Percentiles rank a stretch among this genome's conserved stretches.
phyloP scores from a whole-genome alignment of 108 stramenopile species.

The Nannochloropsis oceanica region DNA sequence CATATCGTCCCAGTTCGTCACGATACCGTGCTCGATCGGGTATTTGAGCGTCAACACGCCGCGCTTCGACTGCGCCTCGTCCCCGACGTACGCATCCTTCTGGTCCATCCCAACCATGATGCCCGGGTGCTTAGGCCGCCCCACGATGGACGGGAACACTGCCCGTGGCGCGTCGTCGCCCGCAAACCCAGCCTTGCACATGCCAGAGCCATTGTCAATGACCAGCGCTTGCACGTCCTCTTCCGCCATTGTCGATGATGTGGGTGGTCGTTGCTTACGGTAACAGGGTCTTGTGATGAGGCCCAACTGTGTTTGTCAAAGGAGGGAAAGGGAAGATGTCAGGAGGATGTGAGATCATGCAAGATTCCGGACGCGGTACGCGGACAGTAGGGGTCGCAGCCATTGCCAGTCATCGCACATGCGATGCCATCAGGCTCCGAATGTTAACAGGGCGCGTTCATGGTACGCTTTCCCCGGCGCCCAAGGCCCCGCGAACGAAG shows the following conservation, averaged over 20 bases:
- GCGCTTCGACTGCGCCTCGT: conserved; percentile 55
- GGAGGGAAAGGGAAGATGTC: not conserved
- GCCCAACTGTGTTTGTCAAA: not conserved
- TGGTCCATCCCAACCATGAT: conserved; percentile 89
- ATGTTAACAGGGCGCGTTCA: too few species aligned
- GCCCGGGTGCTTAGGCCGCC: conserved; percentile 48
- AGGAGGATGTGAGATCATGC: too few species aligned
- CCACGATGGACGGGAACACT: conserved; percentile 53
- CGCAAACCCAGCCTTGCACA: conserved; percentile 55
- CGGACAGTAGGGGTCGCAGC: too few species aligned
- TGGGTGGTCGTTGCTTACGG: not conserved
- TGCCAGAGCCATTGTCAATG: conserved; percentile 48
- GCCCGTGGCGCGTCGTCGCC: conserved; percentile 49
- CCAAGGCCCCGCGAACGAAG: too few species aligned
- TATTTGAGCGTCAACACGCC: conserved; percentile 93
- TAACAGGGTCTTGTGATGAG: not conserved
- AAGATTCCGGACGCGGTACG: too few species aligned
- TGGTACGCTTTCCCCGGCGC: too few species aligned
- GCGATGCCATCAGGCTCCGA: too few species aligned
- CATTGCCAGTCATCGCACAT: too few species aligned
- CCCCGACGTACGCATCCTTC: conserved; percentile 97
- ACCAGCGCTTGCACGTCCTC: not conserved
- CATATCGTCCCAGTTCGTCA: conserved; percentile 58
- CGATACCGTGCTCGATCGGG: conserved; percentile 87
- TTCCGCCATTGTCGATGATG: not conserved